phyloP scores from a whole-genome alignment of 1,139 yeast genomes.

The Scheffersomyces stambukii region DNA sequence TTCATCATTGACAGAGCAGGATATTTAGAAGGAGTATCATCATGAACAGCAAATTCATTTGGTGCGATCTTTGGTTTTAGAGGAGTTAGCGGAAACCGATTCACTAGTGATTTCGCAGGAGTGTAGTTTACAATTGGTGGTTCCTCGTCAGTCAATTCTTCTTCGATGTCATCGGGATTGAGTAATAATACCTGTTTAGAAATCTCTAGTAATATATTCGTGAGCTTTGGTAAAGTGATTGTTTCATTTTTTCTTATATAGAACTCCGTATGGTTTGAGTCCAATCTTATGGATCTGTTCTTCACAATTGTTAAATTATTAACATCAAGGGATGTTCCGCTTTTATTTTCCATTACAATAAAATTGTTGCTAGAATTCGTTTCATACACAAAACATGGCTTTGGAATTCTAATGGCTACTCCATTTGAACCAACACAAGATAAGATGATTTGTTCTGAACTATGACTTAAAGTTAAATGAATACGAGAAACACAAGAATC shows the following conservation, averaged over 20 bases:
- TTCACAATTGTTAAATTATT: constrained; percentile 11
- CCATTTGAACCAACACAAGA: constrained; percentile 74
- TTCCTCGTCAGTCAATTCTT: constrained; percentile 42
- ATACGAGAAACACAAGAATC: constrained; percentile 66
- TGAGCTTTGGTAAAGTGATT: constrained; percentile 50
- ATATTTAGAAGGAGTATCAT: too few species aligned
- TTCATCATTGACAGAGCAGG: too few species aligned
- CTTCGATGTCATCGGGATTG: constrained; percentile 45
- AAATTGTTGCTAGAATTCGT: constrained; percentile 26
- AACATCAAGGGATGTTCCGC: constrained; percentile 17
- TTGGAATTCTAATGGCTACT: constrained; percentile 57
- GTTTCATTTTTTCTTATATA: constrained; percentile 51
- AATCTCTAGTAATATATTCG: constrained; percentile 58
- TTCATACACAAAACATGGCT: constrained; percentile 33
- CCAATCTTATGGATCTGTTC: constrained; percentile 39
- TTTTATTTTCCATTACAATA: constrained; percentile 27
- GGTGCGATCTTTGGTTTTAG: constrained; percentile 2
- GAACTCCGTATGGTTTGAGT: constrained; percentile 51
- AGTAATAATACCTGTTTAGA: constrained; percentile 56
- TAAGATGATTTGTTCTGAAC: constrained; percentile 27
- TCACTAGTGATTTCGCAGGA: background rate
- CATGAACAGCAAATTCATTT: too few species aligned
- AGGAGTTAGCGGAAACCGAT: too few species aligned
- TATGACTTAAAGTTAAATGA: constrained; percentile 43
- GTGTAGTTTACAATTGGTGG: constrained; percentile 3